phyloP scores from a whole-genome alignment of 306 rosid genomes.

The Trichosanthes truncata region DNA sequence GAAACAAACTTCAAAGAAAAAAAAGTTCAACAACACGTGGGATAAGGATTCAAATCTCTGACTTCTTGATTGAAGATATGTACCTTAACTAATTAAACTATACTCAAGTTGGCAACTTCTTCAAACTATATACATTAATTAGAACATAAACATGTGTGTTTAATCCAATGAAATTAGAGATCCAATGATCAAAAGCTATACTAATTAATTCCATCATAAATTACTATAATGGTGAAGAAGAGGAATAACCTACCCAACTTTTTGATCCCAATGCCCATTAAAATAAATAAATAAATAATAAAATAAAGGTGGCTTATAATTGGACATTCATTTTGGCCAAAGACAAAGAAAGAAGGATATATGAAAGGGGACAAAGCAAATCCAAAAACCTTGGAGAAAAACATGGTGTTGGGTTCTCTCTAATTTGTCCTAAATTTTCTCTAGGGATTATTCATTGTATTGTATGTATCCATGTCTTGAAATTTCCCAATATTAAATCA shows the following conservation, averaged over 20 bases:
- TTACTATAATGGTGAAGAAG: background rate
- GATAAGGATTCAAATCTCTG: no score
- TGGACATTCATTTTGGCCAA: background rate
- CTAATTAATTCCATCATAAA: background rate
- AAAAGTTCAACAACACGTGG: no score
- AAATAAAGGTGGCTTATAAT: background rate
- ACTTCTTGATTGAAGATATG: no score
- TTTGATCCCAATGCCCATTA: background rate
- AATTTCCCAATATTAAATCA: background rate
- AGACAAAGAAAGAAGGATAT: background rate
- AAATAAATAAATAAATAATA: background rate
- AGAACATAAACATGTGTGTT: background rate
- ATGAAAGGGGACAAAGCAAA: slow-evolving; percentile 20
- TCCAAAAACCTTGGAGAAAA: slow-evolving; percentile 27
- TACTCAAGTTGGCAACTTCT: no score
- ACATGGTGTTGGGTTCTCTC: slow-evolving; percentile 31
- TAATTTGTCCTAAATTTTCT: slow-evolving; percentile 17
- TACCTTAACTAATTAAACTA: no score
- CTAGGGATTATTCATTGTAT: slow-evolving; percentile 2
- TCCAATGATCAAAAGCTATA: background rate
- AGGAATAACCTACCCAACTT: background rate
- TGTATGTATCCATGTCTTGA: background rate
- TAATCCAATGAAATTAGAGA: background rate
- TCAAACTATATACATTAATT: no score
- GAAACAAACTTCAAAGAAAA: no score